phyloP scores from a whole-genome alignment of 2,329 filamentous ascomycete genomes.

The Apiospora sp. region DNA sequence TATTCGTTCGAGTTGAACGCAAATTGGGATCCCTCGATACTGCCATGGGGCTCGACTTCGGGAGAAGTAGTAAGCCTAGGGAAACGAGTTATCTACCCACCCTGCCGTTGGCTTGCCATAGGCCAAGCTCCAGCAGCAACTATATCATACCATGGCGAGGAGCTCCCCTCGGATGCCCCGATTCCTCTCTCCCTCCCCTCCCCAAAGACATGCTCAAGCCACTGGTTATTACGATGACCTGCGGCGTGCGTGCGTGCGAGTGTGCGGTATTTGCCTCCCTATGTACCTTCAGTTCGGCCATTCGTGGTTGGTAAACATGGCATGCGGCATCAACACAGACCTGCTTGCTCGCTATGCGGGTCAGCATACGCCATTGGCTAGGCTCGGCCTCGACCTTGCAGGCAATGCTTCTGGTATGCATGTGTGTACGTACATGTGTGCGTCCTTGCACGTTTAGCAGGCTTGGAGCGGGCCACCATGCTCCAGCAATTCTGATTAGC shows the following conservation, averaged over 20 bases:
- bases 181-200: not conserved
- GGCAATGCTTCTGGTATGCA: not conserved
- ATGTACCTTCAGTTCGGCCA: not conserved
- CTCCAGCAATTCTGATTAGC: conserved; percentile 2
- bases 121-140: not conserved
- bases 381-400: conserved; percentile 5
- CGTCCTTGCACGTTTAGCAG: conserved; percentile 2
- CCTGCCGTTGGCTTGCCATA: not conserved
- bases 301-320: not conserved
- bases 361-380: not conserved
- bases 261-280: not conserved
- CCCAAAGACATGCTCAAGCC: not conserved
- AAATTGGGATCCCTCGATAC: not conserved
- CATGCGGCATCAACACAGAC: conserved; percentile 3
- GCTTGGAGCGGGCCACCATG: not conserved
- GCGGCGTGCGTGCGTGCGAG: not conserved
- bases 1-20: not conserved
- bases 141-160: not conserved
- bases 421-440: not conserved
- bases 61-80: not conserved
- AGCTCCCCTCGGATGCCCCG: not conserved
- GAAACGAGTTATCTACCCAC: not conserved
- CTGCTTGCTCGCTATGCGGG: conserved; percentile 9
- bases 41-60: not conserved
- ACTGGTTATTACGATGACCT: not conserved